phyloP scores from a whole-genome alignment of 2,329 filamentous ascomycete species.

The Septoria linicola region DNA sequence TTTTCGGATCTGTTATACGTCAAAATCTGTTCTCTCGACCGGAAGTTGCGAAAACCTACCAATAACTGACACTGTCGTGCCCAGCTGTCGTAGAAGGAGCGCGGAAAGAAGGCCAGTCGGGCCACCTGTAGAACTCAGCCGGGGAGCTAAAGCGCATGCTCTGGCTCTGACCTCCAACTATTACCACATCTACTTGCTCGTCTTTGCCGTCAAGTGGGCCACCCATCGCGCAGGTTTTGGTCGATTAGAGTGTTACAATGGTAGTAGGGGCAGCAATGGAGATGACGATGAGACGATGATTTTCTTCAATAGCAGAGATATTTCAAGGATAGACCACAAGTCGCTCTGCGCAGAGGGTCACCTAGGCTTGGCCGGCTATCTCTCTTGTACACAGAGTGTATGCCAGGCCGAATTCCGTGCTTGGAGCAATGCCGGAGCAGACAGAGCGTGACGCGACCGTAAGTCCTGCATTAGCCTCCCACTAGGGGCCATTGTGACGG shows the following conservation, averaged over 20 bases:
- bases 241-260: too few relatives aligned
- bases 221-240: neutral
- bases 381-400: too few relatives aligned
- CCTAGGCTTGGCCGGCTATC: too few relatives aligned
- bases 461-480: too few relatives aligned
- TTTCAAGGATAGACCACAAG: too few relatives aligned
- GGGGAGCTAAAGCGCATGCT: too few relatives aligned
- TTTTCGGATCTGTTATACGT: constrained; percentile 6
- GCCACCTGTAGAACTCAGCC: constrained; percentile 3
- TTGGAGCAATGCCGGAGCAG: too few relatives aligned
- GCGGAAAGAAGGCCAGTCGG: constrained; percentile 13
- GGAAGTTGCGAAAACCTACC: neutral
- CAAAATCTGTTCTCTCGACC: neutral
- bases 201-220: constrained; percentile 1
- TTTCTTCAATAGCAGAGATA: too few relatives aligned
- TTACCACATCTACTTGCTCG: constrained; percentile 12
- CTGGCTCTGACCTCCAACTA: constrained; percentile 8
- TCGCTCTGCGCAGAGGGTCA: too few relatives aligned
- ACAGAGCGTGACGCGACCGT: too few relatives aligned
- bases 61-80: constrained; percentile 9
- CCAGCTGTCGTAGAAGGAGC: constrained; percentile 5
- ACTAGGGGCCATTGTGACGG: too few relatives aligned
- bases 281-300: neutral
- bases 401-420: too few relatives aligned
- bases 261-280: neutral